Evolutionary conservation across 352 stramenopile species (phyloP).

Genomic region (Thalassiosira exigua): DNA sequence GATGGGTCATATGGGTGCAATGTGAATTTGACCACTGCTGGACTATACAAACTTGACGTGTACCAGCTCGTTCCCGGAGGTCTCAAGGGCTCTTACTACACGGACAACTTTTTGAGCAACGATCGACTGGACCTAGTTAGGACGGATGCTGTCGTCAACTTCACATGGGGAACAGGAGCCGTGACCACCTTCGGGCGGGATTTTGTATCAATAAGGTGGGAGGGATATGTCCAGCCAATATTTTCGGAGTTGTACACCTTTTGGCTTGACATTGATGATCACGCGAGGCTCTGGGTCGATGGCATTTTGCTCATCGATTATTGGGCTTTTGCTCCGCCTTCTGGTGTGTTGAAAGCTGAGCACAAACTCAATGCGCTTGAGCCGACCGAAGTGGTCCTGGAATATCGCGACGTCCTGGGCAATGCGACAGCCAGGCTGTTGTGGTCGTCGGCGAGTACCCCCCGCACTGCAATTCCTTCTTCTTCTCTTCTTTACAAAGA

Average conservation of each 20-base stretch:
- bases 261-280: slow-evolving; percentile 61
- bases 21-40: slow-evolving; percentile 37
- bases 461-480: slow-evolving; percentile 39
- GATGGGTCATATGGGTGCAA: slow-evolving; percentile 50
- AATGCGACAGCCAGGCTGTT: slow-evolving; percentile 46
- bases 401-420: slow-evolving; percentile 64
- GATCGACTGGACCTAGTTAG: slow-evolving; percentile 43
- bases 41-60: slow-evolving; percentile 59
- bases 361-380: slow-evolving; percentile 29
- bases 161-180: slow-evolving; percentile 55
- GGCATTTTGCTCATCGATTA: slow-evolving; percentile 64
- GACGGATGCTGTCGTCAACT: slow-evolving; percentile 69
- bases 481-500: slow-evolving; percentile 54
- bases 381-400: slow-evolving; percentile 61
- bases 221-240: slow-evolving; percentile 43
- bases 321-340: slow-evolving; percentile 54
- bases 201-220: slow-evolving; percentile 72
- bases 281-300: slow-evolving; percentile 72
- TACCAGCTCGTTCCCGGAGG: slow-evolving; percentile 55
- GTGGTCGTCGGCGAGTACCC: slow-evolving; percentile 47
- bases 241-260: slow-evolving; percentile 58
- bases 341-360: slow-evolving; percentile 30
- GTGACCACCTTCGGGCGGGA: slow-evolving; percentile 58
- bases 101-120: slow-evolving; percentile 56
- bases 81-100: slow-evolving; percentile 67